Evolutionary conservation across 1,284 basidiomycete genomes (phyloP).

Genomic region (Leccinum insolens): DNA sequence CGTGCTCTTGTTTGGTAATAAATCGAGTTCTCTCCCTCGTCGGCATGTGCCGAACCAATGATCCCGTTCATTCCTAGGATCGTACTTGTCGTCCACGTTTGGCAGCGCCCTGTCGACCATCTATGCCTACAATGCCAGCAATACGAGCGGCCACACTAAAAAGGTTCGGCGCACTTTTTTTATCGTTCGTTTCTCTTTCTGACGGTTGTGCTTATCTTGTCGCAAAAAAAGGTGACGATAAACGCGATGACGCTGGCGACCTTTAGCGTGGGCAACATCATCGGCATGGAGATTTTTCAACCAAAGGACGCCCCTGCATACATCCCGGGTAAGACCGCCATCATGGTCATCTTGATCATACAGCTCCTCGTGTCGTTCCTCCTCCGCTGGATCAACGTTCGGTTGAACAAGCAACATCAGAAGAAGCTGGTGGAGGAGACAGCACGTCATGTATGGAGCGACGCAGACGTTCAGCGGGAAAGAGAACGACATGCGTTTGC

Average conservation of each 20-base stretch:
- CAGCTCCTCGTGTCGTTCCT: slow-evolving; percentile 24
- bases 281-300: slow-evolving; percentile 38
- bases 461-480: slow-evolving; percentile 36
- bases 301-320: slow-evolving; percentile 39
- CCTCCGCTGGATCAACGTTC: slow-evolving; percentile 31
- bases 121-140: slow-evolving; percentile 69
- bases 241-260: slow-evolving; percentile 35
- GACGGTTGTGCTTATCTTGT: not conserved
- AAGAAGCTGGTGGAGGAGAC: slow-evolving; percentile 22
- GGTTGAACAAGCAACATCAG: slow-evolving; percentile 27
- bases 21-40: not conserved
- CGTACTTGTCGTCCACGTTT: slow-evolving; percentile 61
- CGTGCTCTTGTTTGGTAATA: slow-evolving; percentile 57
- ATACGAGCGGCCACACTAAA: slow-evolving; percentile 70
- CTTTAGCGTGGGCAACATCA: slow-evolving; percentile 36
- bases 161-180: slow-evolving; percentile 41
- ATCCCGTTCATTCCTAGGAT: slow-evolving; percentile 35
- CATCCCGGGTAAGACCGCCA: slow-evolving; percentile 37
- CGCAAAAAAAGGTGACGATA: slow-evolving; percentile 32
- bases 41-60: not conserved
- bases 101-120: slow-evolving; percentile 62
- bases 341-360: slow-evolving; percentile 31
- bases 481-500: slow-evolving; percentile 38
- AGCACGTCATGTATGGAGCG: slow-evolving; percentile 32
- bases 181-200: not conserved